Percentiles rank a stretch among this genome's conserved stretches.
phyloP scores from a whole-genome alignment of 2,329 filamentous ascomycete genomes.

The Purpureocillium takamizusanense region DNA sequence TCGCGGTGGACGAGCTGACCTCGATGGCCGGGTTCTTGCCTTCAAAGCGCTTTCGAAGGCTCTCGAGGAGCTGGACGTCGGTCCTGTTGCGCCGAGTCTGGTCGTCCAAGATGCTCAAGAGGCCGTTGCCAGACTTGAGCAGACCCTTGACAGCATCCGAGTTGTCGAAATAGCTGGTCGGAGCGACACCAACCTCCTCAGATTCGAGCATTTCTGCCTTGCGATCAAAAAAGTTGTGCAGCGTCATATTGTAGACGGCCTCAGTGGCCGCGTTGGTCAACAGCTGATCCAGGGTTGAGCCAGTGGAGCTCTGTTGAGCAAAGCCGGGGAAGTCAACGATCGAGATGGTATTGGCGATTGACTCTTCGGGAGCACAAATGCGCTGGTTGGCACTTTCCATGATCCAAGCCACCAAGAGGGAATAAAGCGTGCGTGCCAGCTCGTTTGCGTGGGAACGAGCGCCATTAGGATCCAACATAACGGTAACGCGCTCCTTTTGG shows the following conservation, averaged over 20 bases:
- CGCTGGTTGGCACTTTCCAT: slow-evolving; percentile 88
- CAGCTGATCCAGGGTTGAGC: slow-evolving; percentile 81
- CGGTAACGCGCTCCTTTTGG: slow-evolving; percentile 91
- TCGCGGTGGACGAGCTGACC: slow-evolving; percentile 64
- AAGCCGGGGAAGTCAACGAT: slow-evolving; percentile 97
- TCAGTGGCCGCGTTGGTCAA: slow-evolving; percentile 92
- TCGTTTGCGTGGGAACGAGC: slow-evolving; percentile 90
- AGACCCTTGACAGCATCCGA: slow-evolving; percentile 87
- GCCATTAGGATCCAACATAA: slow-evolving; percentile 90
- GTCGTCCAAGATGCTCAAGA: slow-evolving; percentile 91
- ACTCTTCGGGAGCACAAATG: slow-evolving; percentile 78
- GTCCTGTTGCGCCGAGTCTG: slow-evolving; percentile 84
- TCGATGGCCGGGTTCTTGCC: slow-evolving; percentile 87
- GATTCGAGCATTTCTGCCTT: slow-evolving; percentile 90
- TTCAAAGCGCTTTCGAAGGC: slow-evolving; percentile 84
- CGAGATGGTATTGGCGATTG: slow-evolving; percentile 86
- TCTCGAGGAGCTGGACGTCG: slow-evolving; percentile 85
- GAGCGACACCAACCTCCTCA: slow-evolving; percentile 82
- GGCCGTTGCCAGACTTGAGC: slow-evolving; percentile 83
- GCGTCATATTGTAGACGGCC: slow-evolving; percentile 81
- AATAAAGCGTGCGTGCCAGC: slow-evolving; percentile 86
- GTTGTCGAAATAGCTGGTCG: slow-evolving; percentile 97
- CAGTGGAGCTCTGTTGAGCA: slow-evolving; percentile 71
- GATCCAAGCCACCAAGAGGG: slow-evolving; percentile 85
- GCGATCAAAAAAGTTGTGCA: slow-evolving; percentile 93